These are phyloP conservation scores for Malus fusca DNA, from an alignment of 306 rosid species.

Conservation along the genomic window DNA sequence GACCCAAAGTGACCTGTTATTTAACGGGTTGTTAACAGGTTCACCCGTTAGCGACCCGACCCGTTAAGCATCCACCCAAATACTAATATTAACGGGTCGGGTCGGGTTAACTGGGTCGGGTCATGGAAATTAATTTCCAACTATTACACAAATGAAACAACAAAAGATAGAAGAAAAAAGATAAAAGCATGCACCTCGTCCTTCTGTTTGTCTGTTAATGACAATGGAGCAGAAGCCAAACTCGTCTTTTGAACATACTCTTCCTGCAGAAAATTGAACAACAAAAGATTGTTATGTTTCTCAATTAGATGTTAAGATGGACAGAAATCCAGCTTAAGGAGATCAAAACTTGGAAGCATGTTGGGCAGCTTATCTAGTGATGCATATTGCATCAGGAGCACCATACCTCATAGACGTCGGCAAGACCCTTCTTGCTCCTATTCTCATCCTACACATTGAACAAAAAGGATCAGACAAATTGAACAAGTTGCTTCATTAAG, in stretches of 20 bases:
- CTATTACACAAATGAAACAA: neutral
- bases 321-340: neutral
- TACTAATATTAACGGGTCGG: no score
- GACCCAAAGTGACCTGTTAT: no score
- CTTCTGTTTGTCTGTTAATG: slow-evolving; percentile 66
- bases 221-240: slow-evolving; percentile 46
- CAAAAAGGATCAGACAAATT: slow-evolving; percentile 5
- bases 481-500: slow-evolving; percentile 10
- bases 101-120: no score
- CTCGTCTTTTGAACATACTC: slow-evolving; percentile 68
- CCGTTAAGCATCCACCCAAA: no score
- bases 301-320: neutral
- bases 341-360: neutral
- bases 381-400: slow-evolving; percentile 16
- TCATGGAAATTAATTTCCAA: slow-evolving; percentile 3
- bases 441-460: slow-evolving; percentile 61
- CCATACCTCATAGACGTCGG: slow-evolving; percentile 83
- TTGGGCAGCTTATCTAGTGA: slow-evolving; percentile 9
- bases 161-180: neutral
- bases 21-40: no score
- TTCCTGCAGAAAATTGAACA: slow-evolving; percentile 47
- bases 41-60: no score
- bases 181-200: slow-evolving; percentile 46
- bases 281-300: neutral
- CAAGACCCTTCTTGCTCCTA: slow-evolving; percentile 89